Conservation (phyloP, 2,329 filamentous ascomycete genomes). For the Cercospora beticola region DNA sequence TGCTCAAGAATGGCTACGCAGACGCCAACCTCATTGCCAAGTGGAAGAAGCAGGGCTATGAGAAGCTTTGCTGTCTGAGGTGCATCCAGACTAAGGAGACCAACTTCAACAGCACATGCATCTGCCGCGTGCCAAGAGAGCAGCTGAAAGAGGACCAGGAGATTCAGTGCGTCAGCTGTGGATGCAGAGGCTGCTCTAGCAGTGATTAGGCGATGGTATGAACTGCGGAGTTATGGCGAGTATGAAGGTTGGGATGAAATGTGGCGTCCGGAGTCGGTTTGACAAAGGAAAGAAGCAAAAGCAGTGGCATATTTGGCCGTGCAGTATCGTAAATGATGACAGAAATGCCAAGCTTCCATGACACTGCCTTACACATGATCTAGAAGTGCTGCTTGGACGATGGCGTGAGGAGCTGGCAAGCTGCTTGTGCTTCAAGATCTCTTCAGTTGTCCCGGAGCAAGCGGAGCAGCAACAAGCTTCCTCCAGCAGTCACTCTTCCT, state of each 20-base stretch:
- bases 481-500: not conserved
- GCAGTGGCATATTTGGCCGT: not conserved
- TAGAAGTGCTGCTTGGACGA: not conserved
- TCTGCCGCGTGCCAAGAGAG: constrained; percentile 88
- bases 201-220: constrained; percentile 59
- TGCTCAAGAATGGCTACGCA: constrained; percentile 94
- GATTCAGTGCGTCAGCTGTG: constrained; percentile 92
- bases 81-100: constrained; percentile 99
- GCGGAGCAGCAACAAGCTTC: not conserved
- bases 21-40: constrained; percentile 96
- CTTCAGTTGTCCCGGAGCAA: not conserved
- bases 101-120: constrained; percentile 96
- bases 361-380: not conserved
- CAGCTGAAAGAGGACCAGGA: constrained; percentile 87
- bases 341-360: not conserved
- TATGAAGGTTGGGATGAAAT: not conserved
- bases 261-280: constrained; percentile 1
- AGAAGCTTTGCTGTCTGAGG: constrained; percentile 93
- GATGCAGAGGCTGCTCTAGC: constrained; percentile 86
- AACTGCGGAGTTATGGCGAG: not conserved
- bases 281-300: not conserved
- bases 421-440: not conserved
- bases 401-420: not conserved
- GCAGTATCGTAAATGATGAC: not conserved
- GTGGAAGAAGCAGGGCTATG: constrained; percentile 99